A percentile compares a stretch with the other conserved stretches of the same genome.
Evolutionary conservation across 345 rosid species (phyloP).

Genomic region (Passiflora organensis): DNA sequence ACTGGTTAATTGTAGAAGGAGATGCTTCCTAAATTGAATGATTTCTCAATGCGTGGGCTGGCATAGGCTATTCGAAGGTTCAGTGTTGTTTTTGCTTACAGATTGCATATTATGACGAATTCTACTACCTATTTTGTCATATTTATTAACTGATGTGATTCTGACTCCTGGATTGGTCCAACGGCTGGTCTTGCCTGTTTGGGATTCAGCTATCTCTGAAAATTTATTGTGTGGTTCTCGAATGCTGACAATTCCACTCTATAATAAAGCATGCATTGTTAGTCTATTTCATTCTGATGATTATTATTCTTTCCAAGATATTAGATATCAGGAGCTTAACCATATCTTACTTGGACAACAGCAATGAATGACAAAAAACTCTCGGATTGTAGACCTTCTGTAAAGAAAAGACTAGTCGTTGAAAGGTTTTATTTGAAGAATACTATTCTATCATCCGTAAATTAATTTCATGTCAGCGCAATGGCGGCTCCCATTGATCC

Average conservation of each 20-base stretch:
- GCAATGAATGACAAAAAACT: too few species aligned
- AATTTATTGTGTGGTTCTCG: conserved; percentile 5
- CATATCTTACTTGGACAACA: too few species aligned
- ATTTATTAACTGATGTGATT: not conserved
- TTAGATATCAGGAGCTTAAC: too few species aligned
- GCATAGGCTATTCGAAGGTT: too few species aligned
- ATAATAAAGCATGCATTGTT: conserved; percentile 1
- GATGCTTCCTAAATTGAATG: not conserved
- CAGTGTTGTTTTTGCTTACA: conserved; percentile 12
- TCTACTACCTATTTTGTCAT: not conserved
- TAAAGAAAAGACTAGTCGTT: too few species aligned
- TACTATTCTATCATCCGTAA: too few species aligned
- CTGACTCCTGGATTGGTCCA: conserved; percentile 4
- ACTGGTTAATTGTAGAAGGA: conserved; percentile 40
- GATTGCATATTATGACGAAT: not conserved
- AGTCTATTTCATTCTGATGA: too few species aligned
- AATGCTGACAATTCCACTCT: conserved; percentile 1
- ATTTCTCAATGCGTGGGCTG: conserved; percentile 5
- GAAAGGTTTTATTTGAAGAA: too few species aligned
- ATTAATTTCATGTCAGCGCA: too few species aligned
- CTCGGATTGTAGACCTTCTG: too few species aligned
- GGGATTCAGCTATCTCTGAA: not conserved
- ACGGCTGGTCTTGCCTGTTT: not conserved
- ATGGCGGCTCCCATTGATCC: conserved; percentile 42
- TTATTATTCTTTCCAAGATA: too few species aligned